phyloP scores from a whole-genome alignment of 768 basidiomycete species.

The Russula virescens region DNA sequence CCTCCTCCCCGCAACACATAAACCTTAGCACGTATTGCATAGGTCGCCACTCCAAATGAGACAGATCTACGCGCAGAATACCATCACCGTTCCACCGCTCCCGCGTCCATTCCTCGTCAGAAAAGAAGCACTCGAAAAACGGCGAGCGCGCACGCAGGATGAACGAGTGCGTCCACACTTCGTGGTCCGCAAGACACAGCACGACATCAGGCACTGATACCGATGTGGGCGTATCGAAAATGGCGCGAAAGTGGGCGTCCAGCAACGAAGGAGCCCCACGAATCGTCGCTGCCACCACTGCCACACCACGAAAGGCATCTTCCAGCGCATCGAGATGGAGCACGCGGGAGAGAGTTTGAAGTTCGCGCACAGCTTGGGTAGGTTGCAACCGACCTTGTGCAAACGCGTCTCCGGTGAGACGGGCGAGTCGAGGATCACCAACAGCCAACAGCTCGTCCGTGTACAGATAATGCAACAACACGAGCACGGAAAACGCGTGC shows the following conservation, averaged over 20 bases:
- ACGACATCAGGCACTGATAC: slow-evolving; percentile 60
- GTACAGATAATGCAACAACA: slow-evolving; percentile 84
- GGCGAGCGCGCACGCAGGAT: slow-evolving; percentile 78
- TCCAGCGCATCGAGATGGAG: slow-evolving; percentile 54
- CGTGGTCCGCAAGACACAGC: slow-evolving; percentile 59
- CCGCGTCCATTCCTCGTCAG: slow-evolving; percentile 73
- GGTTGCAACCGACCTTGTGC: slow-evolving; percentile 38
- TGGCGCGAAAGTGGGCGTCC: slow-evolving; percentile 40
- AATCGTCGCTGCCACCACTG: slow-evolving; percentile 38
- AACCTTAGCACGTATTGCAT: slow-evolving; percentile 73
- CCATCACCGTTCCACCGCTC: slow-evolving; percentile 50
- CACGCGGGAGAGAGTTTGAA: slow-evolving; percentile 50
- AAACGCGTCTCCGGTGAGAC: slow-evolving; percentile 39
- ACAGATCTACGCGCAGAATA: slow-evolving; percentile 57
- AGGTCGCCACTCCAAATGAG: slow-evolving; percentile 64
- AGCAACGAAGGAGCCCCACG: slow-evolving; percentile 42
- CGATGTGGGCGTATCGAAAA: slow-evolving; percentile 36
- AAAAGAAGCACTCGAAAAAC: slow-evolving; percentile 82
- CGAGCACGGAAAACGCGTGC: slow-evolving; percentile 60
- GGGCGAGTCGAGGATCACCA: slow-evolving; percentile 71
- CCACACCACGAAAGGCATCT: slow-evolving; percentile 51
- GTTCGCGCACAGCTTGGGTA: slow-evolving; percentile 52
- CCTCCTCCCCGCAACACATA: slow-evolving; percentile 67
- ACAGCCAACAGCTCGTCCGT: slow-evolving; percentile 75
- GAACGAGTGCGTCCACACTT: slow-evolving; percentile 62